Conservation (phyloP, 2,329 filamentous ascomycete species). For the Fusarium sp. region DNA sequence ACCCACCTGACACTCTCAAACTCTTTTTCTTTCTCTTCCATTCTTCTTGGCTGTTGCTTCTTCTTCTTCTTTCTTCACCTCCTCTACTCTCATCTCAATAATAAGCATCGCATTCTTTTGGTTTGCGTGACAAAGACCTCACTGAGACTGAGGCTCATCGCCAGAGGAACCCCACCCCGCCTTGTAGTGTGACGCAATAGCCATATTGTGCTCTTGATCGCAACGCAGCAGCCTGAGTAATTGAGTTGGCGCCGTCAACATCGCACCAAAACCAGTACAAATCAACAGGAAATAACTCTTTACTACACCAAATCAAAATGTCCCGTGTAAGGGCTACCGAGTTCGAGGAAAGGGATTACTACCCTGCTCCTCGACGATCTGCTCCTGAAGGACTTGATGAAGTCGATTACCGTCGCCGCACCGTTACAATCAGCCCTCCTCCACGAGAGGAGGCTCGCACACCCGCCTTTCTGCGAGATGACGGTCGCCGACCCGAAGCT, state of each 20-base stretch:
- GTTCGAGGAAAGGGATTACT: conserved; percentile 62
- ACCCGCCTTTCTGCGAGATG: conserved; percentile 65
- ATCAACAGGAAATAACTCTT: conserved; percentile 12
- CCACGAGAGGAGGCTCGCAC: conserved; percentile 61
- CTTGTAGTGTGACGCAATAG: conserved; percentile 38
- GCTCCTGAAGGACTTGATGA: conserved; percentile 53
- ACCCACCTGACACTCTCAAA: conserved; percentile 46
- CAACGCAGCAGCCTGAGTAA: conserved; percentile 26
- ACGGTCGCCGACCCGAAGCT: conserved; percentile 60
- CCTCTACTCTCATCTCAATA: conserved; percentile 29
- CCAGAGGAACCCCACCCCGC: conserved; percentile 32
- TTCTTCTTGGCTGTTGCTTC: conserved; percentile 26
- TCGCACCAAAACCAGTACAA: conserved; percentile 17
- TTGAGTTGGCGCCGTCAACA: conserved; percentile 29
- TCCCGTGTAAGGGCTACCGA: conserved; percentile 52
- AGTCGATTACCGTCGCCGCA: conserved; percentile 50
- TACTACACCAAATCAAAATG: conserved; percentile 41
- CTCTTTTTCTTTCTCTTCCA: conserved; percentile 34
- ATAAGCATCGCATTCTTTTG: conserved; percentile 30
- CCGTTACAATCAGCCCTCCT: conserved; percentile 57
- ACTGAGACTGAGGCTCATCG: conserved; percentile 35
- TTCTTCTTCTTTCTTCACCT: conserved; percentile 22
- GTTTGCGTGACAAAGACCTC: conserved; percentile 32
- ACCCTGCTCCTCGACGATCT: conserved; percentile 53
- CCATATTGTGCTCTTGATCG: conserved; percentile 19